Percentiles rank a stretch among this genome's conserved stretches.
phyloP scores from a whole-genome alignment of 2,329 filamentous ascomycete genomes.

The Cercospora sojina region DNA sequence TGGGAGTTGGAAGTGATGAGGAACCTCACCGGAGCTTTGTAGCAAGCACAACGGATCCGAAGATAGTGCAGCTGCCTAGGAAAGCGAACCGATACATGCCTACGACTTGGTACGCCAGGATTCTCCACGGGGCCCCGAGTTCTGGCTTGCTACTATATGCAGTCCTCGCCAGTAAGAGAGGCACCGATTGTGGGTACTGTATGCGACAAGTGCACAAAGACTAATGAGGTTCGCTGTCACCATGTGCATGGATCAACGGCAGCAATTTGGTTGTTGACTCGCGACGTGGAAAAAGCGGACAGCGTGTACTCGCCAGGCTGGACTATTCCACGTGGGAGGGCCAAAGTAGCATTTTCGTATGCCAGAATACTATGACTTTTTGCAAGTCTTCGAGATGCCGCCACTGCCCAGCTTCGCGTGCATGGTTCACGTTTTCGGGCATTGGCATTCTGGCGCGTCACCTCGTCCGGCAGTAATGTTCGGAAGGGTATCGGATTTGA shows the following conservation, averaged over 20 bases:
- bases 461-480: neutral
- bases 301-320: neutral
- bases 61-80: neutral
- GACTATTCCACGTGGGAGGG: neutral
- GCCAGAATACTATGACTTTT: neutral
- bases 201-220: neutral
- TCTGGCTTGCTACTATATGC: neutral
- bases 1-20: neutral
- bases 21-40: conserved; percentile 1
- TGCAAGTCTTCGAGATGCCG: neutral
- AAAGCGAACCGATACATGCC: neutral
- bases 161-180: neutral
- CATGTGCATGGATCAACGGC: neutral
- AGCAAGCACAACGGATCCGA: neutral
- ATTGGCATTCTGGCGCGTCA: neutral
- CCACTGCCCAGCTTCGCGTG: neutral
- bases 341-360: neutral
- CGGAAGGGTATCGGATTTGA: neutral
- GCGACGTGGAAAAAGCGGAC: neutral
- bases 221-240: neutral
- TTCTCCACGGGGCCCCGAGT: conserved; percentile 4
- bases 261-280: neutral
- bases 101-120: neutral
- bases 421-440: neutral
- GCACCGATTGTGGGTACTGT: neutral